These are phyloP conservation scores for Epichloe amarillans DNA, from an alignment of 2,329 filamentous ascomycete species.

Conservation along the genomic window DNA sequence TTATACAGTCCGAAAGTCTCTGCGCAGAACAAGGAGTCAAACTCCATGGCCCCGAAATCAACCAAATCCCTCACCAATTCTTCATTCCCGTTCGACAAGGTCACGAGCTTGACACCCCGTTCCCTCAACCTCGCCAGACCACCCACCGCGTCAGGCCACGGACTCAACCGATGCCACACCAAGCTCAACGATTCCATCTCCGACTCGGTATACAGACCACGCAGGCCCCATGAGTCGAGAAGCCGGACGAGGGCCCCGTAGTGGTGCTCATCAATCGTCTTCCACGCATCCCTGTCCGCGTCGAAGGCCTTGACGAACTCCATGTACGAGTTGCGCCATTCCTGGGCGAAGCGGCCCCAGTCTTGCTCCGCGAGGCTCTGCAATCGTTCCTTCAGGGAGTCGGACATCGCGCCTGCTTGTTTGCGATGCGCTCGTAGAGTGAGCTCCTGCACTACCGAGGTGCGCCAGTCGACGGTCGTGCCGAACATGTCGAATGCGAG, in stretches of 20 bases:
- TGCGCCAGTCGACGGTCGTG: slow-evolving; percentile 69
- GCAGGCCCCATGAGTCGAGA: slow-evolving; percentile 40
- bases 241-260: slow-evolving; percentile 46
- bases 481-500: slow-evolving; percentile 68
- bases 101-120: slow-evolving; percentile 40
- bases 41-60: slow-evolving; percentile 43
- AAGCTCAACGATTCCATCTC: slow-evolving; percentile 52
- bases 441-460: slow-evolving; percentile 49
- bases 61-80: slow-evolving; percentile 53
- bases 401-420: slow-evolving; percentile 33
- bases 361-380: slow-evolving; percentile 38
- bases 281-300: slow-evolving; percentile 37
- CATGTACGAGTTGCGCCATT: slow-evolving; percentile 56
- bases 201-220: slow-evolving; percentile 45
- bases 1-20: slow-evolving; percentile 67
- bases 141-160: slow-evolving; percentile 50
- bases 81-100: slow-evolving; percentile 63
- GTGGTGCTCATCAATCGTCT: slow-evolving; percentile 62
- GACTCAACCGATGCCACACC: slow-evolving; percentile 58
- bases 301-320: slow-evolving; percentile 44
- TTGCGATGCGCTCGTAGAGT: slow-evolving; percentile 33
- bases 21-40: slow-evolving; percentile 48
- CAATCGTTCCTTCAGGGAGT: slow-evolving; percentile 32
- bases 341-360: slow-evolving; percentile 52
- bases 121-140: slow-evolving; percentile 44